Evolutionary conservation across 2,329 filamentous ascomycete species (phyloP).

Genomic region (Xylaria sp.): DNA sequence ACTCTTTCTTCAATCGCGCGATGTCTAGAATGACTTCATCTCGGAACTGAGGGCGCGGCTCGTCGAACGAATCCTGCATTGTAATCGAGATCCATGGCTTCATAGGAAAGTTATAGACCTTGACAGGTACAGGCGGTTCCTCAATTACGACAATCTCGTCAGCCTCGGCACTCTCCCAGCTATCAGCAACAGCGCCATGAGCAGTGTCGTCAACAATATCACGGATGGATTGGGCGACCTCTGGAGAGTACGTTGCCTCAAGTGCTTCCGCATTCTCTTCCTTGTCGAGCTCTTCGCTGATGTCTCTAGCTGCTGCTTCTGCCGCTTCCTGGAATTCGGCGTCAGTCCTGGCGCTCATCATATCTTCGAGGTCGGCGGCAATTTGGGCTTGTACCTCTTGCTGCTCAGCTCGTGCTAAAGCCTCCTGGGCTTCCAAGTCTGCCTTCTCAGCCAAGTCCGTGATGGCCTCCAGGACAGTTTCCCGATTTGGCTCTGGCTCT

Average conservation of each 20-base stretch:
- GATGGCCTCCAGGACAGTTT: constrained; percentile 75
- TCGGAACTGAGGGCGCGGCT: constrained; percentile 68
- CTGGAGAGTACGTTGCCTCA: constrained; percentile 58
- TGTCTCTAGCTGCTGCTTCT: constrained; percentile 51
- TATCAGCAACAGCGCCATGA: constrained; percentile 73
- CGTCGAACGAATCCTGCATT: constrained; percentile 62
- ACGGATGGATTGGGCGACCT: constrained; percentile 56
- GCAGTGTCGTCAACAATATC: constrained; percentile 62
- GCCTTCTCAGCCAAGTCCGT: constrained; percentile 64
- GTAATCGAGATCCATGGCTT: constrained; percentile 92
- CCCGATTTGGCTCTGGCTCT: constrained; percentile 49
- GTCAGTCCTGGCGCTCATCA: constrained; percentile 58
- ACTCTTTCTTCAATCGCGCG: constrained; percentile 93
- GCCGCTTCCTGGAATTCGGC: constrained; percentile 59
- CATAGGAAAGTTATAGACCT: constrained; percentile 95
- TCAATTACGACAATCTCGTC: constrained; percentile 70
- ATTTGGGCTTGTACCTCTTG: constrained; percentile 56
- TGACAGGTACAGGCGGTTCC: constrained; percentile 69
- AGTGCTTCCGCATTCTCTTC: constrained; percentile 58
- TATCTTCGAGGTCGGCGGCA: constrained; percentile 53
- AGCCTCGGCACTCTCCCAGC: constrained; percentile 87
- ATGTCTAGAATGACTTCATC: constrained; percentile 89
- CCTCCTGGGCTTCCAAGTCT: constrained; percentile 65
- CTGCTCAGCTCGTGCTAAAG: constrained; percentile 62
- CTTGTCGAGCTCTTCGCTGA: constrained; percentile 61